phyloP scores from a whole-genome alignment of 495 filamentous ascomycete species.

The Aspergillus nanangensis region DNA sequence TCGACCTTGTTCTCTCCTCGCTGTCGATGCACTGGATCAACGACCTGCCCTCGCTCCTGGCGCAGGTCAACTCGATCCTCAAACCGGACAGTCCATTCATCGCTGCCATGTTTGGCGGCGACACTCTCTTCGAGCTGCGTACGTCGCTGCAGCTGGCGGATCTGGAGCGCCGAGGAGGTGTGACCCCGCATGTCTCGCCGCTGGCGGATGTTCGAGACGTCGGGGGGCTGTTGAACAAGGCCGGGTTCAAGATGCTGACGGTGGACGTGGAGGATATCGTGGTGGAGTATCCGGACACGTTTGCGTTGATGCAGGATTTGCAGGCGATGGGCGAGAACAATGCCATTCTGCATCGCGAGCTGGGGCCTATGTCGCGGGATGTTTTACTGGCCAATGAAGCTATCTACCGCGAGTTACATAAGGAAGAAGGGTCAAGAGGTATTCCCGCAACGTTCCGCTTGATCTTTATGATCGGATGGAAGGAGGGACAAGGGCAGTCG shows the following conservation, averaged over 20 bases:
- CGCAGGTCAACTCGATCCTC: constrained; percentile 74
- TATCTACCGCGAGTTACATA: constrained; percentile 83
- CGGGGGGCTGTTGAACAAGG: constrained; percentile 77
- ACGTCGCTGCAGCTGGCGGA: constrained; percentile 93
- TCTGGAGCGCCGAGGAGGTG: constrained; percentile 79
- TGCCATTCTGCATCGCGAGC: constrained; percentile 74
- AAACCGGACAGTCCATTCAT: constrained; percentile 92
- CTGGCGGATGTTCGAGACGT: constrained; percentile 90
- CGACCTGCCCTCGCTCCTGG: constrained; percentile 78
- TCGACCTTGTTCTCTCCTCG: constrained; percentile 85
- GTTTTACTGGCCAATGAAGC: constrained; percentile 83
- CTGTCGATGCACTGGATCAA: constrained; percentile 97
- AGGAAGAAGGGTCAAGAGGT: constrained; percentile 58
- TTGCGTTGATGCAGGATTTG: constrained; percentile 87
- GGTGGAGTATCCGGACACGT: constrained; percentile 89
- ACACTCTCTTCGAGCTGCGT: constrained; percentile 89
- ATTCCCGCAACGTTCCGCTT: constrained; percentile 88
- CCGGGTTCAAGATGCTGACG: constrained; percentile 92
- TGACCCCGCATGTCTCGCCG: constrained; percentile 81
- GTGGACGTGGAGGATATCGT: constrained; percentile 97
- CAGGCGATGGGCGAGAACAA: constrained; percentile 94
- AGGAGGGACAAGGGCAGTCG: constrained; percentile 71
- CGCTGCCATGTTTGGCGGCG: constrained; percentile 93
- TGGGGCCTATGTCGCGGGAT: constrained; percentile 70
- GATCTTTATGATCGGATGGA: constrained; percentile 99